Percentiles rank a stretch among this genome's conserved stretches.
Evolutionary conservation across 2,329 filamentous ascomycete species (phyloP).

Genomic region (Fusarium buxicola): DNA sequence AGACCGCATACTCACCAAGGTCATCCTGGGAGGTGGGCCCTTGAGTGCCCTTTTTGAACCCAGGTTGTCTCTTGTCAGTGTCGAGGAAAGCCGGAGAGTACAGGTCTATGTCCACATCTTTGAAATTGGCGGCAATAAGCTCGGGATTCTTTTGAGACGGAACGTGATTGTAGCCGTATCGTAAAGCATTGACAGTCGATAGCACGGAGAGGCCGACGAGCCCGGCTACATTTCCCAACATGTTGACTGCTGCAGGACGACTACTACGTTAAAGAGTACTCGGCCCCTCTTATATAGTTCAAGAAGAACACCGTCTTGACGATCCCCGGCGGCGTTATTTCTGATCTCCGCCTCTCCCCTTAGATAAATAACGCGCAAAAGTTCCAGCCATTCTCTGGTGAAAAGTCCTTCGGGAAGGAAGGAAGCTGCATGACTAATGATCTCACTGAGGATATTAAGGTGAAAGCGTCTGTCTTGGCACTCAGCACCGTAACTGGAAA

Average conservation of each 20-base stretch:
- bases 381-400: not conserved
- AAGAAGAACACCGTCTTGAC: not conserved
- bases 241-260: not conserved
- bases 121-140: conserved; percentile 31
- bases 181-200: conserved; percentile 17
- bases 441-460: not conserved
- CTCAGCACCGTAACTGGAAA: conserved; percentile 24
- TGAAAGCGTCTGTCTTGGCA: conserved; percentile 27
- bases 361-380: not conserved
- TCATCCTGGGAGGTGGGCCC: conserved; percentile 31
- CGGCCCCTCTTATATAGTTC: conserved; percentile 17
- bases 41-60: conserved; percentile 31
- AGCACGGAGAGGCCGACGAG: conserved; percentile 10
- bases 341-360: conserved; percentile 10
- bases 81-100: conserved; percentile 22
- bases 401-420: not conserved
- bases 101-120: conserved; percentile 28
- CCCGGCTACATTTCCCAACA: conserved; percentile 4
- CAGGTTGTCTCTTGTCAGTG: not conserved
- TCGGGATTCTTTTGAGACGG: conserved; percentile 7
- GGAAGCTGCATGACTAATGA: not conserved
- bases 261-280: not conserved
- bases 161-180: conserved; percentile 36
- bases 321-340: conserved; percentile 23
- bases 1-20: conserved; percentile 11